A percentile compares a stretch with the other conserved stretches of the same genome.
These are phyloP conservation scores for Solanum virginianum DNA, from an alignment of 257 asterid genomes.

Conservation along the genomic window DNA sequence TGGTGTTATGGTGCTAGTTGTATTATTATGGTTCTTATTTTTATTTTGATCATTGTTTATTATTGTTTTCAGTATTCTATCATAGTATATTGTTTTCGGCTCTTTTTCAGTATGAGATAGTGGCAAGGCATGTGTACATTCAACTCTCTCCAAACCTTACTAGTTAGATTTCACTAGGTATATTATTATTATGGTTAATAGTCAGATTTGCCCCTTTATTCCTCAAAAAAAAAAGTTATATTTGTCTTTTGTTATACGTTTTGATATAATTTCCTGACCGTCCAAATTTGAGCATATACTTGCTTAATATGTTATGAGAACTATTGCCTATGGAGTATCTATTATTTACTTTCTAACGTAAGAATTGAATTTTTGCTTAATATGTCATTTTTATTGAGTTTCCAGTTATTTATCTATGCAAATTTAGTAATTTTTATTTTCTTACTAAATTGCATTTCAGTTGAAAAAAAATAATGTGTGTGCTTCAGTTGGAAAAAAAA, in stretches of 20 bases:
- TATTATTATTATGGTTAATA: too few species aligned
- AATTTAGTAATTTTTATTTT: neutral
- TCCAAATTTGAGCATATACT: neutral
- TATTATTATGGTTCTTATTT: too few species aligned
- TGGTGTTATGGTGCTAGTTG: too few species aligned
- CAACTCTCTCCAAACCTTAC: too few species aligned
- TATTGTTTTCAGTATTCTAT: too few species aligned
- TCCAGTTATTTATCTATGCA: neutral
- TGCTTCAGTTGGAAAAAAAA: neutral
- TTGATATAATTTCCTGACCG: neutral
- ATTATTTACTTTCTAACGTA: neutral
- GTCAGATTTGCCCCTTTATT: neutral
- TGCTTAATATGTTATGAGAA: neutral
- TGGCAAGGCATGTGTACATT: too few species aligned
- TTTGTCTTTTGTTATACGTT: neutral
- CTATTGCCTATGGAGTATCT: neutral
- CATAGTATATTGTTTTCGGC: too few species aligned
- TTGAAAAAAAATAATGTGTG: too few species aligned
- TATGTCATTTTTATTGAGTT: neutral
- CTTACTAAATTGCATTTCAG: neutral
- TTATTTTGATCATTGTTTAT: too few species aligned
- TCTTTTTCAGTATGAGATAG: too few species aligned
- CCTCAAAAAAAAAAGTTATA: neutral
- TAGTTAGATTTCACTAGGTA: too few species aligned
- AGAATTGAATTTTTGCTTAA: neutral